phyloP scores from a whole-genome alignment of 305 asterid genomes.

The Solanum chacoense region DNA sequence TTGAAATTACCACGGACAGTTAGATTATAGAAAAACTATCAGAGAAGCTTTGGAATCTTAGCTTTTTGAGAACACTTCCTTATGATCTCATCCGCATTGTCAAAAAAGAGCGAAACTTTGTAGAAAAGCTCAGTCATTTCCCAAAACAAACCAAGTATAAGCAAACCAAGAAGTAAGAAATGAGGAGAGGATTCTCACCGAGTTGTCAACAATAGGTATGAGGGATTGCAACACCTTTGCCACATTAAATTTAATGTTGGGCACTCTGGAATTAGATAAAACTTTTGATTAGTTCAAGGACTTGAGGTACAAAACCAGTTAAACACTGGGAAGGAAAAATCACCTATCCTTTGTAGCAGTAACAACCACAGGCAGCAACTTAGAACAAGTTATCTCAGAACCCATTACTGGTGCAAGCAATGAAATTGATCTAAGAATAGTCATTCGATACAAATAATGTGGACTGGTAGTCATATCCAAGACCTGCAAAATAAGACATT shows the following conservation, averaged over 20 bases:
- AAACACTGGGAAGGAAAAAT: background rate
- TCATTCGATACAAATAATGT: slow-evolving; percentile 81
- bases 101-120: background rate
- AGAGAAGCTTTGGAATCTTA: background rate
- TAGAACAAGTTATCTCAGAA: slow-evolving; percentile 75
- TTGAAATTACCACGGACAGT: background rate
- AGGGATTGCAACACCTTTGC: slow-evolving; percentile 82
- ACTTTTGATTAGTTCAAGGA: background rate
- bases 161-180: background rate
- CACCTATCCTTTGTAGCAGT: slow-evolving; percentile 76
- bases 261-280: slow-evolving; percentile 38
- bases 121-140: background rate
- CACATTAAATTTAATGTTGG: slow-evolving; percentile 72
- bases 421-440: slow-evolving; percentile 68
- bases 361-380: slow-evolving; percentile 58
- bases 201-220: slow-evolving; percentile 56
- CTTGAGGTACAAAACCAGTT: background rate
- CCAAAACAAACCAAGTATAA: background rate
- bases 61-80: background rate
- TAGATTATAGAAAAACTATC: background rate
- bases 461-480: slow-evolving; percentile 73
- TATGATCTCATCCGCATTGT: background rate
- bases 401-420: slow-evolving; percentile 93
- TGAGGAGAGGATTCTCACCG: slow-evolving; percentile 28
- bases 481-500: slow-evolving; percentile 29